Evolutionary conservation across 1,139 yeast species (phyloP).

Genomic region (Taphrina wiesneri): DNA sequence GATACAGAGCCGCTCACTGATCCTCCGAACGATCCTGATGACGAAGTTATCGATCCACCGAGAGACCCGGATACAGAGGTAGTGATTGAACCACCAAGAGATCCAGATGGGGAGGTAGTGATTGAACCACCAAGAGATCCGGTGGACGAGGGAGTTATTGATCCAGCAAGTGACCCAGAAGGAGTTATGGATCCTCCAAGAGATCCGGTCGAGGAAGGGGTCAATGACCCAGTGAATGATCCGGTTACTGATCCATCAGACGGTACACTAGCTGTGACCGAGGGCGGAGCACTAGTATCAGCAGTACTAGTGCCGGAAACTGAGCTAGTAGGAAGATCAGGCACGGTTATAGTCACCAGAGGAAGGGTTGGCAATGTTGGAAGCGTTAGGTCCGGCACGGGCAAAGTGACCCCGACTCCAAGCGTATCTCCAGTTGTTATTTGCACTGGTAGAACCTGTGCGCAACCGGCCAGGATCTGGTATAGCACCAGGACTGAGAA

Average conservation of each 20-base stretch:
- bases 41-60: background rate
- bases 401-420: background rate
- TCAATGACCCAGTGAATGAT: background rate
- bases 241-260: background rate
- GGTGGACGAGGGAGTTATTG: background rate
- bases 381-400: background rate
- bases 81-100: background rate
- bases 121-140: background rate
- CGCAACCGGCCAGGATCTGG: background rate
- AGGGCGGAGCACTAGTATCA: too few relatives aligned
- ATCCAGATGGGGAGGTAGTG: background rate
- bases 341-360: background rate
- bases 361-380: background rate
- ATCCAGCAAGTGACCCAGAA: background rate
- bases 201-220: background rate
- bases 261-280: too few relatives aligned
- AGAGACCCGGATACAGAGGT: background rate
- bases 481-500: background rate
- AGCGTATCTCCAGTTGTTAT: background rate
- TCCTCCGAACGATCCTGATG: too few relatives aligned
- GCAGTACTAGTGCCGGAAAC: too few relatives aligned
- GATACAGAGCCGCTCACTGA: background rate
- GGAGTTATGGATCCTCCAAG: background rate
- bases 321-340: background rate
- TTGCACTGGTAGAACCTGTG: background rate